phyloP scores from a whole-genome alignment of 768 basidiomycete genomes.

The Leucosporidium scottii region DNA sequence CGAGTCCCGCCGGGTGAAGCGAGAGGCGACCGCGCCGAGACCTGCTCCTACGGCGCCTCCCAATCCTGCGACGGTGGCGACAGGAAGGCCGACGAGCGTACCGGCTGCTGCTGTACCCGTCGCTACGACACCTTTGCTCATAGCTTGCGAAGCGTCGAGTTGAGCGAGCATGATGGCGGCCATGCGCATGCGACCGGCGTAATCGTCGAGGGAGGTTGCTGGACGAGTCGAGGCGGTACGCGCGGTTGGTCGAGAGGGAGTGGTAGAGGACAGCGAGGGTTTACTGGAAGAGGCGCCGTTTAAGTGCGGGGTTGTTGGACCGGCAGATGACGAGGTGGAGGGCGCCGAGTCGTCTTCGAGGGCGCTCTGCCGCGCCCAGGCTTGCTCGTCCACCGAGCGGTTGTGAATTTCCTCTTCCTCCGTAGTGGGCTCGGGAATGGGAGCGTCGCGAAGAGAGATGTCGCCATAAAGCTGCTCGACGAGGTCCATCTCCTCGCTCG shows the following conservation, averaged over 20 bases:
- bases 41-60: slow-evolving; percentile 32
- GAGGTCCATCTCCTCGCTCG: slow-evolving; percentile 87
- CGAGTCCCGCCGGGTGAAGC: slow-evolving; percentile 45
- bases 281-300: background rate
- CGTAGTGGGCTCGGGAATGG: slow-evolving; percentile 28
- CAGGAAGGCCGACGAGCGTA: slow-evolving; percentile 34
- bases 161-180: slow-evolving; percentile 98
- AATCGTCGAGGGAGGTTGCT: slow-evolving; percentile 80
- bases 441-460: slow-evolving; percentile 60
- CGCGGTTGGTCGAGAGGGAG: slow-evolving; percentile 7
- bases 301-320: background rate
- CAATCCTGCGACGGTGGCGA: slow-evolving; percentile 32
- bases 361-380: slow-evolving; percentile 19
- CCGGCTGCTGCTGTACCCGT: slow-evolving; percentile 35
- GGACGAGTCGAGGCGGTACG: slow-evolving; percentile 34
- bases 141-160: slow-evolving; percentile 59
- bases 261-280: background rate
- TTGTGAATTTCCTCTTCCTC: slow-evolving; percentile 55
- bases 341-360: background rate
- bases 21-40: slow-evolving; percentile 26
- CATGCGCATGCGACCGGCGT: slow-evolving; percentile 96
- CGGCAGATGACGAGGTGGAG: background rate
- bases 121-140: slow-evolving; percentile 36
- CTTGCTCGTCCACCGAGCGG: slow-evolving; percentile 34
- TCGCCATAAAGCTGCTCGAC: slow-evolving; percentile 91